Conservation (phyloP, 768 basidiomycete species). For the Collybia mongolica region DNA sequence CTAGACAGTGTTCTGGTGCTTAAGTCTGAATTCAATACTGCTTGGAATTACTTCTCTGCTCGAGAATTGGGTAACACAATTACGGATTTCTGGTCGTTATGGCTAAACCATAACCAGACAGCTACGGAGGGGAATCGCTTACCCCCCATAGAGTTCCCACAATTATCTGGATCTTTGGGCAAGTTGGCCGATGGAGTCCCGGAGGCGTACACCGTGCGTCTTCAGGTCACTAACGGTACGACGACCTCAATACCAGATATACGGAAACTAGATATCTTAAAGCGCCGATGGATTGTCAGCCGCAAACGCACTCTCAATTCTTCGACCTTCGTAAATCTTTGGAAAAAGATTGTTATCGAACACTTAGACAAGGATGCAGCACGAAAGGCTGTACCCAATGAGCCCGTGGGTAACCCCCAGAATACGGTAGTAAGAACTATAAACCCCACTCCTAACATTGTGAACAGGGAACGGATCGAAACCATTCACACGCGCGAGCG, state of each 20-base stretch:
- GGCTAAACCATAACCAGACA: conserved; percentile 1
- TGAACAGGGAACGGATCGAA: too few species aligned
- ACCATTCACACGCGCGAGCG: too few species aligned
- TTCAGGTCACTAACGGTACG: background rate
- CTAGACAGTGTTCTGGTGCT: conserved; percentile 26
- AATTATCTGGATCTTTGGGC: background rate
- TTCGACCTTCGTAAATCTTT: conserved; percentile 22
- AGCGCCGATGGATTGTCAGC: conserved; percentile 12
- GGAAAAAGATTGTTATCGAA: conserved; percentile 17
- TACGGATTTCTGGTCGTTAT: conserved; percentile 23
- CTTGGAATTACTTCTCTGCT: conserved; percentile 31
- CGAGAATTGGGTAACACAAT: conserved; percentile 25
- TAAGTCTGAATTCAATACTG: conserved; percentile 27
- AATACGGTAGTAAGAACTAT: too few species aligned
- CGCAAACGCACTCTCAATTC: conserved; percentile 20
- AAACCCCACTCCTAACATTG: too few species aligned
- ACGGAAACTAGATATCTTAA: conserved; percentile 6
- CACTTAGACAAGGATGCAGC: conserved; percentile 8
- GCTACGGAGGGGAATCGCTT: background rate
- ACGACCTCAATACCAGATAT: conserved; percentile 1
- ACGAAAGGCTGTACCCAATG: too few species aligned
- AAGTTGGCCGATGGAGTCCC: background rate
- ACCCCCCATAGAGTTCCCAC: background rate
- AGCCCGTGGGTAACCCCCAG: too few species aligned
- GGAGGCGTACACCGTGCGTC: background rate